Evolutionary conservation across 2,329 filamentous ascomycete genomes (phyloP), one percentile per base, ranked within the genome.

Genomic region (Colletotrichum sublineola): DNA sequence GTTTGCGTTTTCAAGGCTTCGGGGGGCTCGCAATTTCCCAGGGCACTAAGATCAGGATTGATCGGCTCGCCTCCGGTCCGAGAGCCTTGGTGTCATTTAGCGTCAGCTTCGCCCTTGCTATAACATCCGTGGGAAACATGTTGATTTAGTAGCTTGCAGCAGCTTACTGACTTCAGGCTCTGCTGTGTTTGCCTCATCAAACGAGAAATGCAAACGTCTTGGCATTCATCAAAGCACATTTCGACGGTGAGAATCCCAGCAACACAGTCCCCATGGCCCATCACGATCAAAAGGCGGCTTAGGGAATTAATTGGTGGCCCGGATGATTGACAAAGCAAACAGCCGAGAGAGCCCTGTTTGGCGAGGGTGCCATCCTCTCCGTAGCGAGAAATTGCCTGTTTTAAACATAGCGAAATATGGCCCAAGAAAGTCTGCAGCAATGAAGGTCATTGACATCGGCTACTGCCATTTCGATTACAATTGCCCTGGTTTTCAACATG

Each of bases 81-180:
- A 53, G 60, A 18, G n/a, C 20, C 18, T n/a, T 33, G 5, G 50
- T 46, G 12, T n/a, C 24, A 50, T 44, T 20, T 46, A 55, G 62
- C 50, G 24, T 24, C 24, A 36, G 12, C 24, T 55, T 24, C 44
- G 36, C 50, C 62, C 50, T 64, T 64, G 62, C 50, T 63, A 14
- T 36, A 44, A 64, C 38, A 5, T 52, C 52, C 14, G 36, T 33
- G 36, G 55, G 46, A 69, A 53, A 72, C 53, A 72, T 48, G 55
- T 33, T 69, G 66, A 61, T 29, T 38, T 60, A 58, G 53, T 56
- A 36, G 18, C 53, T 38, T n/a, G 3, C 53, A 56, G 1, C 20
- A n/a, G 20, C 9, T n/a, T 52, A 18, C 48, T 29, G 53, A 57
- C 29, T 12, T 31, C 42, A 6, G 20, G 33, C 18, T 20, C 3